Base-by-base conservation (phyloP, 106 monocot genomes). In the Platanthera guangdongensis region DNA sequence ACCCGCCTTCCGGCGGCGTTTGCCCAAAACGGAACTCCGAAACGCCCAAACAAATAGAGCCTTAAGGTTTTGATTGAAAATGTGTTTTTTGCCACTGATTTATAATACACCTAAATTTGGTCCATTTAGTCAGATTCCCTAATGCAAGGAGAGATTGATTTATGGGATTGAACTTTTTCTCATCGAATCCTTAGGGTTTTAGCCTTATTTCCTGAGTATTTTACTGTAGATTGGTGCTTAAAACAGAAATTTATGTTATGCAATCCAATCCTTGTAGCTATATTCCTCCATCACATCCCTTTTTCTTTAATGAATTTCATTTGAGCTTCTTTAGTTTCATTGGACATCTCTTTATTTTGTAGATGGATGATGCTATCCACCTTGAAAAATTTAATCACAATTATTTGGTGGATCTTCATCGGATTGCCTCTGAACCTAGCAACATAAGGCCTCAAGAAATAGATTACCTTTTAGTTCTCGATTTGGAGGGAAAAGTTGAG, bases 401-500 rank as follows among this genome's bases (percentile, higher is more conserved):
- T 84, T 67, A 84, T 51, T 73, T 72, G n/a, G 5, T 75, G 60
- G 91, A 93, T 78, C 87, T 94, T 75, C 78, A 85, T 80, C 81
- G 84, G 52, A 69, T 80, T 47, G 54, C 21, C 9, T 68, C 77
- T 80, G 52, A 57, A 12, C 51, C 69, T 8, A 71, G 76, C 60
- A 81, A 79, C 15, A 12, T 86, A 64, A 81, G 76, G 72, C 73
- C 76, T 82, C 87, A 84, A 76, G 74, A 84, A 60, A 60, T 97
- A 14, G 91, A 94, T 83, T 82, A 86, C 53, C 75, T 97, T 78
- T 64, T 97, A 76, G 83, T 97, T 65, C 94, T 97, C 80, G 97
- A 97, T 79, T 80, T 97, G 81, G 97, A 97, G 67, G 97, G 97
- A 22, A 93, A 86, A 81, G 88, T 93, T 75, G 97, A 97, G 78